Base-by-base conservation (phyloP, 257 asterid genomes). In the Fraxinus quadrangulata region DNA sequence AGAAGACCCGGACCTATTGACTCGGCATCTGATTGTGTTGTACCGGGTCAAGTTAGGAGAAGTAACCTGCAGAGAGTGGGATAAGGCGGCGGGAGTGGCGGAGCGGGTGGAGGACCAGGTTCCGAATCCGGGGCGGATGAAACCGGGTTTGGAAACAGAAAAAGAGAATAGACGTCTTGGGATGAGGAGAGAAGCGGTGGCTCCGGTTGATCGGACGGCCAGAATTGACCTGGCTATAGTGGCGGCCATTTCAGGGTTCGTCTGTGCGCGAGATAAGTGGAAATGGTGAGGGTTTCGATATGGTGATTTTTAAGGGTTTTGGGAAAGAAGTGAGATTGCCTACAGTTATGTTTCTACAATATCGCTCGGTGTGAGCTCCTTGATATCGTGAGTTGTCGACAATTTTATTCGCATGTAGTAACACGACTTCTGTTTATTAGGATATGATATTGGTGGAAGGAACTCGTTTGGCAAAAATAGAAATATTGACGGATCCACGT, bases 1-100 rank as follows among this genome's bases (percentile, higher is more conserved):
- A 0, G 86, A 82, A 8, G 97, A 84, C 2, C 96, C 97, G 26
- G 97, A 89, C 2, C 97, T 85, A 66, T 90, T 88, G 26, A 90
- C 93, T 72, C 93, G 83, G 86, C 97, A 94, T 26, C 96, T 80
- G 34, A 94, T 34, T 24, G 80, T 39, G 67, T 82, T 86, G 73
- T 85, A 76, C 2, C 96, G 84, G 24, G 36, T 14, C 13, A 70
- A 12, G 61, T 37, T 23, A 5, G 96, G 87, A 13, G 75, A 67
- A 7, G 45, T 34, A 19, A 83, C 63, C 2, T 72, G 79, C n/a
- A 82, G 45, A 21, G 81, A 65, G 63, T 77, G 90, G 13, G 90
- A 82, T 34, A 80, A 65, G 11, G 85, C 56, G 2, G 82, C 45
- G 2, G 82, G 74, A 0, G 66, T 23, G 26, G 36, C 83, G 75